These are phyloP conservation scores for Albizia julibrissin DNA, from an alignment of 306 rosid species.

Conservation along the genomic window DNA sequence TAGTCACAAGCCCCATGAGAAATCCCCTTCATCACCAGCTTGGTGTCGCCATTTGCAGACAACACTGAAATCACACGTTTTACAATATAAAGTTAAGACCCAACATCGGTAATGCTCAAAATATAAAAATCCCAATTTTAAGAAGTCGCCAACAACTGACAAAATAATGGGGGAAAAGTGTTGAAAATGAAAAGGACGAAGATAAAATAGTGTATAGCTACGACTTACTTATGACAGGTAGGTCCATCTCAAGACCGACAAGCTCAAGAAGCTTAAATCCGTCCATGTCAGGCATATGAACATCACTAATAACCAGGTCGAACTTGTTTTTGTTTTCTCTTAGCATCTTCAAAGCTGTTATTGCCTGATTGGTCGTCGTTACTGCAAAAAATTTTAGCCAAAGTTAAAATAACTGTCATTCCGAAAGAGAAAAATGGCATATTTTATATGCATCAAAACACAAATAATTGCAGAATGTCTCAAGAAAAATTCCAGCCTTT, in stretches of 20 bases:
- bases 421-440: neutral
- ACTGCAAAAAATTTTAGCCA: conserved; percentile 60
- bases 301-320: conserved; percentile 96
- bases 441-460: conserved; percentile 10
- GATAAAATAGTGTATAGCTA: conserved; percentile 17
- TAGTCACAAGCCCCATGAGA: conserved; percentile 98
- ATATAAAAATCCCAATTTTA: conserved; percentile 9
- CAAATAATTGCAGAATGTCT: neutral
- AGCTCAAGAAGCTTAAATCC: conserved; percentile 98
- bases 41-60: conserved; percentile 79
- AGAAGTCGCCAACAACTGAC: conserved; percentile 1
- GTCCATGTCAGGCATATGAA: conserved; percentile 99
- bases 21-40: conserved; percentile 96
- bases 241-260: conserved; percentile 98
- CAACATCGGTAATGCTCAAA: conserved; percentile 1
- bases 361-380: conserved; percentile 81
- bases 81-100: neutral
- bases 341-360: conserved; percentile 69
- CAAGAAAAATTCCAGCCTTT: neutral
- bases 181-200: neutral
- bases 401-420: conserved; percentile 19
- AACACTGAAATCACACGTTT: conserved; percentile 65
- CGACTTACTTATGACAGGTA: conserved; percentile 91
- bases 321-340: conserved; percentile 83
- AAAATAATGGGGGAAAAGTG: neutral